These are phyloP conservation scores for Geotrichum klebahnii DNA, from an alignment of 1,139 yeast genomes.

Conservation along the genomic window DNA sequence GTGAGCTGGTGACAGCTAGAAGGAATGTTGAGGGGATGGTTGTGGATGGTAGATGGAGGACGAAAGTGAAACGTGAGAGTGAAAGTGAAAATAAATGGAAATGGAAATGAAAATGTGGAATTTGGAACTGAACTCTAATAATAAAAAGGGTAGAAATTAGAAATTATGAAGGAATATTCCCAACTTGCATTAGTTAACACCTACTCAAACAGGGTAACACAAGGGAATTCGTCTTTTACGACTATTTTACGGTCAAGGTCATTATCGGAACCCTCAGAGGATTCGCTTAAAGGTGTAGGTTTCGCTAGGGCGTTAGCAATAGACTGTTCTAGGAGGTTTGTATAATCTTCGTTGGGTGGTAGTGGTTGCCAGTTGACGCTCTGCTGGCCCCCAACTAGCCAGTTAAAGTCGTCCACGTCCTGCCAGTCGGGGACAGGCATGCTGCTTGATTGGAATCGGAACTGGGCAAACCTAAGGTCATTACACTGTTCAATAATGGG, in stretches of 20 bases:
- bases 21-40: no score
- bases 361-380: conserved; percentile 17
- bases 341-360: neutral
- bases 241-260: neutral
- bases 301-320: neutral
- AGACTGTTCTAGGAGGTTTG: neutral
- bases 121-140: neutral
- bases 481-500: conserved; percentile 21
- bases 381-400: conserved; percentile 14
- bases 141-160: neutral
- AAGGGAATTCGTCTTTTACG: neutral
- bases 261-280: neutral
- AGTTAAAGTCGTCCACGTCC: conserved; percentile 21
- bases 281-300: neutral
- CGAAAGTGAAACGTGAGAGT: no score
- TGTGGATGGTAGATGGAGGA: no score
- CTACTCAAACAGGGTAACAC: conserved; percentile 2
- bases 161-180: neutral
- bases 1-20: no score
- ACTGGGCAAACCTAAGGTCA: conserved; percentile 16
- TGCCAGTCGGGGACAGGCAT: conserved; percentile 10
- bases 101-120: neutral
- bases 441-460: neutral
- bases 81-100: neutral
- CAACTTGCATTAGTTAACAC: neutral